Percentiles rank a stretch among this genome's conserved stretches.
Conservation (phyloP, 139 green algal species). For the Coelastrella sp. region DNA sequence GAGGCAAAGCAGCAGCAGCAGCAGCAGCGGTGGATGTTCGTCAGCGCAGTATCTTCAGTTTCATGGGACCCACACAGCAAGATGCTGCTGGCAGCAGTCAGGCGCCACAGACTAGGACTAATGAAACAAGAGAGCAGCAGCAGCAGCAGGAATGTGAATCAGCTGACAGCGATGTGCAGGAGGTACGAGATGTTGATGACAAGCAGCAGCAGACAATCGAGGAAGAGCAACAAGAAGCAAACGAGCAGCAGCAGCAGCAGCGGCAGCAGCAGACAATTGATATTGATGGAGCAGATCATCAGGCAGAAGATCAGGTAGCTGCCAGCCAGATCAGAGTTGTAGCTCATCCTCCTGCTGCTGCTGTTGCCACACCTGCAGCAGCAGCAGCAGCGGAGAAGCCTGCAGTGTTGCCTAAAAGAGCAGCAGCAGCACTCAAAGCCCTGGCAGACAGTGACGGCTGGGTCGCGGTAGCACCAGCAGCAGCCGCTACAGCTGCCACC, state of each 20-base stretch:
- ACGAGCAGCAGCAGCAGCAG: conserved; percentile 3
- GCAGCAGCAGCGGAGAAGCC: neutral
- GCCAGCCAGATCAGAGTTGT: too few relatives aligned
- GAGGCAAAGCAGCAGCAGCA: neutral
- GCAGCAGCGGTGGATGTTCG: neutral
- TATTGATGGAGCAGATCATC: neutral
- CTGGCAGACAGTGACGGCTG: neutral
- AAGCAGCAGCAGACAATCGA: neutral
- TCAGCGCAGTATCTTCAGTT: conserved; percentile 27
- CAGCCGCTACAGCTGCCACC: neutral
- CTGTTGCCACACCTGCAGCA: neutral
- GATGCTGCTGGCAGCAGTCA: conserved; percentile 17
- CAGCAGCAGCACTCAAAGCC: conserved; percentile 1
- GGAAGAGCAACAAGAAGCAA: neutral
- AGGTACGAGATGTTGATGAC: neutral
- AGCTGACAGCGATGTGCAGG: neutral
- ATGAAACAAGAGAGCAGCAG: neutral
- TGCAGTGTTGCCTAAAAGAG: neutral
- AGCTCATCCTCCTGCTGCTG: neutral
- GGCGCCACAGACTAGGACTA: neutral
- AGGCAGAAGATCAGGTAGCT: neutral
- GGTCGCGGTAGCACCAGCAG: neutral
- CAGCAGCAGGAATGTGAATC: neutral
- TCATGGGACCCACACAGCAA: conserved; percentile 13
- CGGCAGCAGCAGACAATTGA: neutral